Evolutionary conservation across 306 rosid genomes (phyloP), one percentile per base, ranked within the genome.

Genomic region (Rosa lucieae): DNA sequence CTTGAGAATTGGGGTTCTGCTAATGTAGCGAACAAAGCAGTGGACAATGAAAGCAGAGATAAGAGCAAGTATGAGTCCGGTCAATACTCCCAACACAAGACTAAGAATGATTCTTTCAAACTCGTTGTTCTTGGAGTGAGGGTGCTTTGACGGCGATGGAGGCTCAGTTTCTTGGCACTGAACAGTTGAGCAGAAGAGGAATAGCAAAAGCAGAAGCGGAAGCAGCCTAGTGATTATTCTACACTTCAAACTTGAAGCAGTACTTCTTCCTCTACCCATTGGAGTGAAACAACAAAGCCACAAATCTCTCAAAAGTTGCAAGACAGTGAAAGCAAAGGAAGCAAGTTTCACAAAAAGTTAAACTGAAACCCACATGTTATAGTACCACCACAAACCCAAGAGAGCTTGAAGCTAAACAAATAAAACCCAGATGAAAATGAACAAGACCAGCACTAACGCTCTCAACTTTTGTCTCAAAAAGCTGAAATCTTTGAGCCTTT

Each of bases 1-100:
- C 79, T 88, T 93, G 53, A 95, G 97, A 74, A 93, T 88, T 74
- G 99, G 99, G 70, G 97, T 90, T 63, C 89, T 78, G 81, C 89
- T 90, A 10, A 91, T 83, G 84, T 93, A 95, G 74, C 83, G 84
- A 47, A 91, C 89, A 70, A 91, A 89, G 82, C 89, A 82, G 10
- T 94, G 96, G 78, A 95, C 90, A 52, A 88, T 68, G n/a, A 86
- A 78, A 61, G 94, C 99, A 46, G 92, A 88, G 67, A 93, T 70
- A 78, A 90, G 69, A 40, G 96, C 89, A 42, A 88, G 86, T 53
- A 84, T 73, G 32, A 93, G 78, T 52, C 99, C 99, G 13, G 92
- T 87, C 6, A 87, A 39, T 44, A 83, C 85, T 32, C 99, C 99
- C 73, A 95, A 66, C 21, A 80, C 87, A 39, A 91, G 59, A 80